A percentile compares a stretch with the other conserved stretches of the same genome.
Evolutionary conservation across 2,329 filamentous ascomycete genomes (phyloP).

Genomic region (Zymoseptoria tritici): DNA sequence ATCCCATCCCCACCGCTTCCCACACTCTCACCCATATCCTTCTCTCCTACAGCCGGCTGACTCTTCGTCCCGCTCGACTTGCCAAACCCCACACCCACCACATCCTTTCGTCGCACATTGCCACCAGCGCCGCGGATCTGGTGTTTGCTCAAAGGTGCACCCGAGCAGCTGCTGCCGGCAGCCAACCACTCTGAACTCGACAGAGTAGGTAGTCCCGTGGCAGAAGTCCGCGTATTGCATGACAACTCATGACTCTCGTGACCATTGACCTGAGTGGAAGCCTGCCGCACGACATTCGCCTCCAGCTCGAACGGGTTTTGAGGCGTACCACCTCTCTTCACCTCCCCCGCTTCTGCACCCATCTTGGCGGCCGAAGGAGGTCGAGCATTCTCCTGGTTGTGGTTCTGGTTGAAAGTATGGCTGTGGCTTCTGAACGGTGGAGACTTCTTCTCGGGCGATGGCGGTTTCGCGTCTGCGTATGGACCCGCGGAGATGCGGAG

Average conservation of each 20-base stretch:
- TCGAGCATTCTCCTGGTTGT: constrained; percentile 8
- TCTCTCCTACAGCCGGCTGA: not conserved
- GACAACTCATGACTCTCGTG: not conserved
- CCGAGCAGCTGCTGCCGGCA: not conserved
- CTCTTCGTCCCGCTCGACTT: constrained; percentile 9
- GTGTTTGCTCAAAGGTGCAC: not conserved
- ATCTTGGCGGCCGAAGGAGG: not conserved
- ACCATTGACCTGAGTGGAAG: not conserved
- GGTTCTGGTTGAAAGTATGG: not conserved
- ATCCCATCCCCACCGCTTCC: no score
- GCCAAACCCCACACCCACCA: constrained; percentile 7
- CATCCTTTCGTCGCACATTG: not conserved
- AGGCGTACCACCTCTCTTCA: not conserved
- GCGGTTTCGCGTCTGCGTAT: constrained; percentile 17
- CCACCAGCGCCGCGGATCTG: not conserved
- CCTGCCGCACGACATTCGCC: not conserved
- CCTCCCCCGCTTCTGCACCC: not conserved
- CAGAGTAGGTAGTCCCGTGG: constrained; percentile 16
- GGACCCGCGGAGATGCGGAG: constrained; percentile 29
- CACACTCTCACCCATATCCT: not conserved
- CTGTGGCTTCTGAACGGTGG: not conserved
- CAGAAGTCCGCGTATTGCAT: not conserved
- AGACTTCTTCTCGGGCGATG: not conserved
- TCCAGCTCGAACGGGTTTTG: not conserved
- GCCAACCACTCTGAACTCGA: constrained; percentile 28